Base-by-base conservation (phyloP, 2,329 filamentous ascomycete species). In the Botrytis galanthina region DNA sequence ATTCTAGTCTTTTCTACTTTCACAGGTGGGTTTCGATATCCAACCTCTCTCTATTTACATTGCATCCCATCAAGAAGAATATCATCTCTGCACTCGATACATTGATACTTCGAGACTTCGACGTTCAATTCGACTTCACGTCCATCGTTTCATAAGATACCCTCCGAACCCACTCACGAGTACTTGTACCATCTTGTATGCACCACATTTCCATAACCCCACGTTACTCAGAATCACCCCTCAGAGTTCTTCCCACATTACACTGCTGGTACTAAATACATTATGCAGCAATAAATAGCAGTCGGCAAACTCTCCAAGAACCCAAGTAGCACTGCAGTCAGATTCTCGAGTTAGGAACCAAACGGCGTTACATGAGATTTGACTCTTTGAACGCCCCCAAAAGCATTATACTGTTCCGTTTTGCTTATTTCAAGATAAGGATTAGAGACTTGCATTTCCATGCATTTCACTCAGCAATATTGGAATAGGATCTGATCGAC, bases 221-320 rank as follows among this genome's bases (percentile, higher is more conserved):
- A 69, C 66, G 66, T 69, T 57, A 69, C 66, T 69, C 66, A 22
- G 39, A 69, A 69, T 42, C 51, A 44, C 66, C 66, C 66, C 66
- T 69, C 66, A 42, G n/a, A 69, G 48, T 29, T 26, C 66, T 57
- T 69, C n/a, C 20, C 48, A 69, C 35, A 42, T 69, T 69, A 69
- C 66, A 69, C 66, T 32, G 48, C 66, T 26, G 66, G 48, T 69
- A 69, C 48, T 57, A 69, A 69, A 69, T 57, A 69, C 66, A 57
- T 69, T 16, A 69, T 57, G 66, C 66, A 69, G 66, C 46, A 57
- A 57, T 32, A 57, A 69, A 44, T 42, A 69, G 66, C 66, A 48
- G 66, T 51, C 66, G 37, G 16, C n/a, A 42, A 57, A 69, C 66
- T 69, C 48, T 57, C 10, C 42, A 42, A 42, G 66, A 69, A 29